phyloP scores from a whole-genome alignment of 305 asterid genomes.

The Fraxinus platypoda region DNA sequence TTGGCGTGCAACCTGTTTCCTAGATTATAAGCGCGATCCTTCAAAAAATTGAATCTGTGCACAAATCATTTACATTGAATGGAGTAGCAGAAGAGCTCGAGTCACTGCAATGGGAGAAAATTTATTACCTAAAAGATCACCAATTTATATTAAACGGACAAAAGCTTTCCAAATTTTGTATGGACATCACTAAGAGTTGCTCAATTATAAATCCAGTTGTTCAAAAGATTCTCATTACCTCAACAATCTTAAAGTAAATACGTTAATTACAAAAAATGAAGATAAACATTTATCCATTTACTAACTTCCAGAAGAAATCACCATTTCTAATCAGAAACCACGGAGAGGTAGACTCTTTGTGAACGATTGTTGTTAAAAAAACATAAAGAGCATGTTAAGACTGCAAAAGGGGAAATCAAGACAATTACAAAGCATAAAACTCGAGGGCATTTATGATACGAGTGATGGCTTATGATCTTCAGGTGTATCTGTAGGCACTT shows the following conservation, averaged over 20 bases:
- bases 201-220: neutral
- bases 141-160: neutral
- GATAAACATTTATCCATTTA: neutral
- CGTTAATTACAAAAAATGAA: neutral
- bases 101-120: neutral
- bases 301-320: neutral
- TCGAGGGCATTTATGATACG: neutral
- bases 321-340: neutral
- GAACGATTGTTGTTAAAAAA: neutral
- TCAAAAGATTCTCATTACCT: neutral
- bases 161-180: neutral
- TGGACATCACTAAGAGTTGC: neutral
- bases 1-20: neutral
- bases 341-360: neutral
- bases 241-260: neutral
- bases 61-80: neutral
- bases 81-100: neutral
- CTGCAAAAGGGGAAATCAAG: neutral
- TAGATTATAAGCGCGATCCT: neutral
- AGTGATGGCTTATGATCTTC: neutral
- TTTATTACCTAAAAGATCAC: neutral
- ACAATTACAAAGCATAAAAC: neutral
- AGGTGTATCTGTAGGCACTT: slow-evolving; percentile 3
- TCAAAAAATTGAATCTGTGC: neutral
- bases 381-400: neutral